phyloP scores from a whole-genome alignment of 2,329 filamentous ascomycete species.

The Pseudomassariella vexata region DNA sequence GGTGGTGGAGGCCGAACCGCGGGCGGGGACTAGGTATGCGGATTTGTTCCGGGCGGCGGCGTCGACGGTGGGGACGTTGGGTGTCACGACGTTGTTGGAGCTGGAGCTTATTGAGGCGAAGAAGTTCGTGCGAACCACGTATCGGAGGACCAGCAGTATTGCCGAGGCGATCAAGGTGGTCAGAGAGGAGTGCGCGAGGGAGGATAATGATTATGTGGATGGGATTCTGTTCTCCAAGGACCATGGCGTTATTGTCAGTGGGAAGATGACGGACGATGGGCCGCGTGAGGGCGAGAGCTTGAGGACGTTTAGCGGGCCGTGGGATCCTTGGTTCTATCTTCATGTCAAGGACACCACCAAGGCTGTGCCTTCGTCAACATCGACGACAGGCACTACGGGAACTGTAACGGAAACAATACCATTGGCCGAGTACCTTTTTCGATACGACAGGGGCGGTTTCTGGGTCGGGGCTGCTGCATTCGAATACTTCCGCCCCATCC shows the following conservation, averaged over 20 bases:
- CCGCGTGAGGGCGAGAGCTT: constrained; percentile 23
- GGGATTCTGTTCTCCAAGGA: constrained; percentile 60
- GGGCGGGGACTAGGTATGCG: constrained; percentile 14
- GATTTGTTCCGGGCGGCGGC: constrained; percentile 63
- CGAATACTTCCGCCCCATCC: constrained; percentile 58
- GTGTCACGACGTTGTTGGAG: constrained; percentile 62
- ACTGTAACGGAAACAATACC: constrained; percentile 52
- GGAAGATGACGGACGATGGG: constrained; percentile 51
- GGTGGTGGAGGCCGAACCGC: constrained; percentile 45
- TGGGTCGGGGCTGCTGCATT: constrained; percentile 66
- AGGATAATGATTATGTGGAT: constrained; percentile 63
- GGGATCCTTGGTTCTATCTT: constrained; percentile 73
- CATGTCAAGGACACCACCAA: constrained; percentile 51
- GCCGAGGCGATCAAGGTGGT: constrained; percentile 43
- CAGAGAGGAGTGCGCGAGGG: constrained; percentile 35
- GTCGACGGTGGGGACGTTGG: constrained; percentile 62
- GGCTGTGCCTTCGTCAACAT: constrained; percentile 17
- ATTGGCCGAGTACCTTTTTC: constrained; percentile 67
- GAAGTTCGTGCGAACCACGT: constrained; percentile 57
- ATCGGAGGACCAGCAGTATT: constrained; percentile 46
- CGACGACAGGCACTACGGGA: constrained; percentile 14
- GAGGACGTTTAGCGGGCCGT: constrained; percentile 40
- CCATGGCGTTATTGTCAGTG: constrained; percentile 62
- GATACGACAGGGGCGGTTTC: constrained; percentile 71
- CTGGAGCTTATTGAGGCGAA: constrained; percentile 56